phyloP scores from a whole-genome alignment of 2,329 filamentous ascomycete genomes.

The Monosporascus sp. region DNA sequence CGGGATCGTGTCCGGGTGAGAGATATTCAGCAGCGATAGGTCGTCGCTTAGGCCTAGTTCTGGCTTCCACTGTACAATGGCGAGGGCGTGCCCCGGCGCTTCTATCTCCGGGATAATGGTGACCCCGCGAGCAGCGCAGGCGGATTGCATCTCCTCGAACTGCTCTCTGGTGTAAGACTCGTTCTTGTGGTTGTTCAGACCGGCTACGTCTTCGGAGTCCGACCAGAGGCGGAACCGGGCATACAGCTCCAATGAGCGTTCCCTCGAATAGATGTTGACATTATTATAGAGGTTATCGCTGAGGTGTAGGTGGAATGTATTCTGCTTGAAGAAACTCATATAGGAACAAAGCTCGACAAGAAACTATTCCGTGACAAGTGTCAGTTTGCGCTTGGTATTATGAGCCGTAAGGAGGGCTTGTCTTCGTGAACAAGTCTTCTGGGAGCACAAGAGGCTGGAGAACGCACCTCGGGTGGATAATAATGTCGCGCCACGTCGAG shows the following conservation, averaged over 20 bases:
- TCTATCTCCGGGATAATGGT: slow-evolving; percentile 57
- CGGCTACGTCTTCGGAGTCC: slow-evolving; percentile 38
- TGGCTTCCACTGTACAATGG: slow-evolving; percentile 55
- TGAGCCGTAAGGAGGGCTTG: too few species aligned
- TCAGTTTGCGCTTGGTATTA: not conserved
- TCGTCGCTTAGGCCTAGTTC: slow-evolving; percentile 43
- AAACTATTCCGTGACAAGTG: slow-evolving; percentile 28
- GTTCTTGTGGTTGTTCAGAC: slow-evolving; percentile 45
- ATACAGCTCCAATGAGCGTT: slow-evolving; percentile 44
- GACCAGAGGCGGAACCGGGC: slow-evolving; percentile 51
- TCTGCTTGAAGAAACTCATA: slow-evolving; percentile 57
- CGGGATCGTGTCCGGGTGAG: slow-evolving; percentile 48
- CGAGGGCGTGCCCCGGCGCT: slow-evolving; percentile 51
- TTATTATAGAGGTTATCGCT: slow-evolving; percentile 52
- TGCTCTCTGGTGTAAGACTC: slow-evolving; percentile 48
- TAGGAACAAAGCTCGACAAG: slow-evolving; percentile 54
- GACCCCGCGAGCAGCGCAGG: slow-evolving; percentile 49
- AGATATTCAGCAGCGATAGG: slow-evolving; percentile 49
- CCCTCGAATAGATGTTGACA: slow-evolving; percentile 39
- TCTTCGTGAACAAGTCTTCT: not conserved
- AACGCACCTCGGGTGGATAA: slow-evolving; percentile 39
- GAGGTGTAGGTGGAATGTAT: slow-evolving; percentile 53
- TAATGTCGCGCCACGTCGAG: slow-evolving; percentile 52
- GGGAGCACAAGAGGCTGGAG: not conserved
- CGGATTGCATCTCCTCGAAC: slow-evolving; percentile 46